Percentiles rank a stretch among this genome's conserved stretches.
These are phyloP conservation scores for Thelephora terrestris DNA, from an alignment of 1,284 basidiomycete genomes.

Conservation along the genomic window DNA sequence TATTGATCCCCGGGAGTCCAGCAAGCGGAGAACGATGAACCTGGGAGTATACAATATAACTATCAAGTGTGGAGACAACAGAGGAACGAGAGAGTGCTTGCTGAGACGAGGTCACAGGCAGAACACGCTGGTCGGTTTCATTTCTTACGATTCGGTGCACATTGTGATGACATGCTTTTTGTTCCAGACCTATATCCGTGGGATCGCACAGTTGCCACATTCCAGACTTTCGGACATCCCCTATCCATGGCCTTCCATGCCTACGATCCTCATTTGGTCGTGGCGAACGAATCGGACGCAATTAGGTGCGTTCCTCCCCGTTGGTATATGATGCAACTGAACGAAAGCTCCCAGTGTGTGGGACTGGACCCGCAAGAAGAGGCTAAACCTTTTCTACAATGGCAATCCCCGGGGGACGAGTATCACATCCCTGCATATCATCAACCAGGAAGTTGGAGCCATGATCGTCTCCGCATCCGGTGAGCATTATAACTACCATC, in stretches of 20 bases:
- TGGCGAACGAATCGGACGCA: slow-evolving; percentile 81
- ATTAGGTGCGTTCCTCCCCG: slow-evolving; percentile 54
- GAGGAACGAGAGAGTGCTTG: slow-evolving; percentile 75
- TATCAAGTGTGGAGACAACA: slow-evolving; percentile 93
- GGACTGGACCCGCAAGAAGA: slow-evolving; percentile 84
- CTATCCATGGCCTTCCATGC: slow-evolving; percentile 84
- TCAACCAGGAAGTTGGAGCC: slow-evolving; percentile 93
- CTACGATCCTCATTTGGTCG: slow-evolving; percentile 82
- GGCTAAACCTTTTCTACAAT: slow-evolving; percentile 81
- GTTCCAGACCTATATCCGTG: slow-evolving; percentile 47
- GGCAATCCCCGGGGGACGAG: slow-evolving; percentile 76
- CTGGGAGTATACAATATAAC: slow-evolving; percentile 89
- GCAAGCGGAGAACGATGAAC: slow-evolving; percentile 93
- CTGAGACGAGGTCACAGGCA: slow-evolving; percentile 65
- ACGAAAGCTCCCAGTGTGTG: slow-evolving; percentile 54
- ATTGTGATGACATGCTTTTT: background rate
- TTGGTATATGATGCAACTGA: slow-evolving; percentile 3
- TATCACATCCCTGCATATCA: slow-evolving; percentile 87
- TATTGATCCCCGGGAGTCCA: slow-evolving; percentile 20
- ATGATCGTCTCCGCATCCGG: slow-evolving; percentile 85
- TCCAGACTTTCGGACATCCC: slow-evolving; percentile 65
- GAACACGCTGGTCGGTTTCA: slow-evolving; percentile 58
- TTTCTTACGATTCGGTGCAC: background rate
- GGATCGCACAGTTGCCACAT: slow-evolving; percentile 71
- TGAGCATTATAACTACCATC: slow-evolving; percentile 25